Percentiles rank a stretch among this genome's conserved stretches.
Conservation (phyloP, 1,139 yeast genomes). For the Pichia sp. region DNA sequence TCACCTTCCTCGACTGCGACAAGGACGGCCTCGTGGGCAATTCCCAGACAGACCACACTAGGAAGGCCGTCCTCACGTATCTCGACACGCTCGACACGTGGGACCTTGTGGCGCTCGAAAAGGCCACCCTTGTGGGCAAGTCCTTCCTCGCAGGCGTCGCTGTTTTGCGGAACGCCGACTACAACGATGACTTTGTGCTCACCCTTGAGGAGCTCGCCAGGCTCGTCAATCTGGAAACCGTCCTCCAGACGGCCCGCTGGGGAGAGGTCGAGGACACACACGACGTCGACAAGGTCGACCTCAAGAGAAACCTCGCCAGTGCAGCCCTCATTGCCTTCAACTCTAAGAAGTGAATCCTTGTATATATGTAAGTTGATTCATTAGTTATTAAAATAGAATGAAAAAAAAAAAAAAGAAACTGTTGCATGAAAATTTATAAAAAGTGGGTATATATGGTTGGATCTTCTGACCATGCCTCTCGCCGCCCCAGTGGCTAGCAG, state of each 20-base stretch:
- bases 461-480: no score
- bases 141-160: constrained; percentile 75
- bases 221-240: constrained; percentile 76
- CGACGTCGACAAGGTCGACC: constrained; percentile 88
- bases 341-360: constrained; percentile 8
- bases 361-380: background rate
- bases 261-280: constrained; percentile 99
- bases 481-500: background rate
- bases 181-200: constrained; percentile 27
- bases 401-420: background rate
- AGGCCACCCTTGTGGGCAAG: constrained; percentile 78
- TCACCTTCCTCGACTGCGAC: constrained; percentile 74
- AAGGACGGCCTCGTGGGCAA: constrained; percentile 77
- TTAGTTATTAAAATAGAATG: background rate
- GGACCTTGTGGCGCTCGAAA: constrained; percentile 85
- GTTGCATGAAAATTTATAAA: background rate
- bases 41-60: constrained; percentile 58
- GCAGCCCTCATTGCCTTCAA: constrained; percentile 63
- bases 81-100: constrained; percentile 59
- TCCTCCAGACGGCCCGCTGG: constrained; percentile 85
- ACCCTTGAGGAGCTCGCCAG: constrained; percentile 70
- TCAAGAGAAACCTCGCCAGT: constrained; percentile 75
- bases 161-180: constrained; percentile 34
- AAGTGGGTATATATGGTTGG: background rate
- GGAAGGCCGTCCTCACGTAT: constrained; percentile 62